phyloP scores from a whole-genome alignment of 2,329 filamentous ascomycete species.

The Tolypocladium tropicale region DNA sequence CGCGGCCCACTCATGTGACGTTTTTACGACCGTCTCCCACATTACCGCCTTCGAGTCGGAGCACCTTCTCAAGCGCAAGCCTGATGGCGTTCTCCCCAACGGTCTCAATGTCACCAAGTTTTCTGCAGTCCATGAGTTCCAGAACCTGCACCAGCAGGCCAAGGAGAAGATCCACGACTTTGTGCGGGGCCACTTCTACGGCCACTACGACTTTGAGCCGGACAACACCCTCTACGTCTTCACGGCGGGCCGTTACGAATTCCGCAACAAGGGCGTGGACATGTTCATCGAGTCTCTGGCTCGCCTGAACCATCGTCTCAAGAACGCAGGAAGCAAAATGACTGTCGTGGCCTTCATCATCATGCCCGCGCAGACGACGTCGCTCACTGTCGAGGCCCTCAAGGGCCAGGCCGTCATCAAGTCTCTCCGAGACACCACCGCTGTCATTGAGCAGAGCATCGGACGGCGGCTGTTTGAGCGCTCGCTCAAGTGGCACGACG shows the following conservation, averaged over 20 bases:
- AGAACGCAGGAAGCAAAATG: slow-evolving; percentile 73
- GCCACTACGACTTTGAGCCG: slow-evolving; percentile 92
- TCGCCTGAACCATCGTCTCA: slow-evolving; percentile 86
- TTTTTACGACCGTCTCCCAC: slow-evolving; percentile 97
- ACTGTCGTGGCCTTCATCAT: slow-evolving; percentile 98
- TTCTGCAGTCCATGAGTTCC: slow-evolving; percentile 96
- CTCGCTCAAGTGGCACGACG: slow-evolving; percentile 90
- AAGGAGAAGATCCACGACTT: slow-evolving; percentile 99
- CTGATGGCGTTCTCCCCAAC: slow-evolving; percentile 91
- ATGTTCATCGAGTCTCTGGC: slow-evolving; percentile 99
- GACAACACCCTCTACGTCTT: slow-evolving; percentile 98
- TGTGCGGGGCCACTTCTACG: slow-evolving; percentile 95
- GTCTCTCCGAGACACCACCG: slow-evolving; percentile 83
- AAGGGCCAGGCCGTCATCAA: slow-evolving; percentile 98
- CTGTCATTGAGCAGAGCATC: slow-evolving; percentile 85
- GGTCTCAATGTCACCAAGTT: slow-evolving; percentile 96
- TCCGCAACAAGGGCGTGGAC: slow-evolving; percentile 95
- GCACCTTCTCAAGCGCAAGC: slow-evolving; percentile 93
- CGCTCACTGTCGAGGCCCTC: slow-evolving; percentile 86
- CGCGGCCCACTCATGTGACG: slow-evolving; percentile 82
- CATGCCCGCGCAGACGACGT: slow-evolving; percentile 94
- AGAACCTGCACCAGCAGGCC: slow-evolving; percentile 91
- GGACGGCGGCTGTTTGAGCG: slow-evolving; percentile 92
- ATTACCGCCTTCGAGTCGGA: slow-evolving; percentile 98
- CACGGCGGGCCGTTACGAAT: slow-evolving; percentile 94